A percentile compares a stretch with the other conserved stretches of the same genome.
phyloP scores from a whole-genome alignment of 345 rosid species.

The Aquilaria malaccensis region DNA sequence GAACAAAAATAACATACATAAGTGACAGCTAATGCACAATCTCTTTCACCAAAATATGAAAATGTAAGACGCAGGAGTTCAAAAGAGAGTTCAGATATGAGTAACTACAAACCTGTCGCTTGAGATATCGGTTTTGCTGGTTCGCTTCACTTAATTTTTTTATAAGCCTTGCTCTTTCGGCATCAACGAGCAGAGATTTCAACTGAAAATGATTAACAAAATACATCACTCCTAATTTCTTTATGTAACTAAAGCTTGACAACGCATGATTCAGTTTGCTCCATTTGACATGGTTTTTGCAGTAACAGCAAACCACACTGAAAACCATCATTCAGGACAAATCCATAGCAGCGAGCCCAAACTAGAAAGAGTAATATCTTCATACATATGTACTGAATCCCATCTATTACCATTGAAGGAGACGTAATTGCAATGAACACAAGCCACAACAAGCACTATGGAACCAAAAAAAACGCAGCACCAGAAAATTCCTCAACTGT shows the following conservation, averaged over 20 bases:
- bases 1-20: neutral
- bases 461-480: too few relatives aligned
- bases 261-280: neutral
- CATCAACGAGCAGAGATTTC: constrained; percentile 55
- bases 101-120: constrained; percentile 56
- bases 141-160: constrained; percentile 89
- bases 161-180: constrained; percentile 63
- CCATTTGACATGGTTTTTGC: too few relatives aligned
- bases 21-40: neutral
- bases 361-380: neutral
- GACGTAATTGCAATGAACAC: too few relatives aligned
- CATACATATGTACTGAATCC: neutral
- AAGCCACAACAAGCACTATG: too few relatives aligned
- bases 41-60: neutral
- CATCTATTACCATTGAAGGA: too few relatives aligned
- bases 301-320: too few relatives aligned
- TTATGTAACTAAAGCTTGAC: neutral
- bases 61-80: neutral
- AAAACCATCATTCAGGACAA: neutral
- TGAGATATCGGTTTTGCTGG: constrained; percentile 81
- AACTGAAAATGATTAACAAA: constrained; percentile 31
- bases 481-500: too few relatives aligned
- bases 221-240: constrained; percentile 1
- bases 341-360: neutral
- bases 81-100: neutral